Conservation (phyloP, 2,329 filamentous ascomycete species). For the Penicillium fuscoglaucum region DNA sequence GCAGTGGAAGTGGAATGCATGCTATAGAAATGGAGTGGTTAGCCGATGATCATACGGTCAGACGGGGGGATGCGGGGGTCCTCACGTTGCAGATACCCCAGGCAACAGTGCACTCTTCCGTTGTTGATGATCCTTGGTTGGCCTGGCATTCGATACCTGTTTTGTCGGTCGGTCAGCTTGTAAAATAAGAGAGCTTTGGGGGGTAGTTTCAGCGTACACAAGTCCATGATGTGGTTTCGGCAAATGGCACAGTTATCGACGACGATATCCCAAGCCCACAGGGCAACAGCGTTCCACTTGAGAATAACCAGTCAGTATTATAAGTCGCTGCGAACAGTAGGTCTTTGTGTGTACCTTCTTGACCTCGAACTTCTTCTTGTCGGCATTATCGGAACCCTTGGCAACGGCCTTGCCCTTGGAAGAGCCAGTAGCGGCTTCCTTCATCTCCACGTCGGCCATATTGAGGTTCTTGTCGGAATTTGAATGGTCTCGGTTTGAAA, state of each 20-base stretch:
- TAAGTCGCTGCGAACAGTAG: conserved; percentile 6
- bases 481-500: conserved; percentile 4
- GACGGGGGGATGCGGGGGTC: conserved; percentile 22
- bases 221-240: conserved; percentile 99
- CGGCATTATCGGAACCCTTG: conserved; percentile 56
- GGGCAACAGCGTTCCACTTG: conserved; percentile 96
- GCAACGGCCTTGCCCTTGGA: conserved; percentile 57
- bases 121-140: conserved; percentile 95
- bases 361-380: conserved; percentile 97
- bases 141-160: conserved; percentile 96
- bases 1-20: conserved; percentile 99
- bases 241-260: conserved; percentile 99
- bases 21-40: conserved; percentile 54
- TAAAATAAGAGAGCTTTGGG: not conserved
- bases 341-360: conserved; percentile 73
- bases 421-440: conserved; percentile 61
- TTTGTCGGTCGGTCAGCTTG: conserved; percentile 19
- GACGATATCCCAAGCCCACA: conserved; percentile 99
- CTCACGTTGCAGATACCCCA: conserved; percentile 99
- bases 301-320: conserved; percentile 19
- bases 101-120: conserved; percentile 96
- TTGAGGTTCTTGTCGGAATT: conserved; percentile 15
- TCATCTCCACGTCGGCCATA: conserved; percentile 98
- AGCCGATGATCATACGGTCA: not conserved
- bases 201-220: conserved; percentile 62